These are phyloP conservation scores for Yarrowia osloensis DNA, from an alignment of 805 yeast genomes.

Conservation along the genomic window DNA sequence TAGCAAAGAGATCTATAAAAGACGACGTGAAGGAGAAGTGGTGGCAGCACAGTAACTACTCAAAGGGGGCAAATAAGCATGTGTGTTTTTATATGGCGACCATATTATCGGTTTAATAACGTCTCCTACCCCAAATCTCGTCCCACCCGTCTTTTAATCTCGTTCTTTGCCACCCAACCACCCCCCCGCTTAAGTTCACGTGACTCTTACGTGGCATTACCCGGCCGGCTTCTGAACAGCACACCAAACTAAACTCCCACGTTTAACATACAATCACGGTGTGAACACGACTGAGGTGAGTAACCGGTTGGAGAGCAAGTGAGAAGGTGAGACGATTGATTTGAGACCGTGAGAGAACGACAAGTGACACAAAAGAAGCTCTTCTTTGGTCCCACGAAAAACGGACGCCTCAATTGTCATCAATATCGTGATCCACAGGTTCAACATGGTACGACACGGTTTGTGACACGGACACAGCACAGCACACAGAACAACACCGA, in stretches of 20 bases:
- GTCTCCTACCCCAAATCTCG: neutral
- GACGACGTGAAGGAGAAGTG: too few species aligned
- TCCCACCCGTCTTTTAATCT: neutral
- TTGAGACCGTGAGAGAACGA: neutral
- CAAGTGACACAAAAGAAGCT: neutral
- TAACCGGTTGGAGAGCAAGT: neutral
- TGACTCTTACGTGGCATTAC: conserved; percentile 27
- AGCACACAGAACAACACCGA: neutral
- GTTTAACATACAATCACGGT: conserved; percentile 28
- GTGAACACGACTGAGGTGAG: conserved; percentile 30
- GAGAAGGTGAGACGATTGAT: neutral
- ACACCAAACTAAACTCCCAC: conserved; percentile 30
- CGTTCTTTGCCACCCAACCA: neutral
- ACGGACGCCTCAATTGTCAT: neutral
- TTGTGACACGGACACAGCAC: neutral
- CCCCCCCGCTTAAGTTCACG: neutral
- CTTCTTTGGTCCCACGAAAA: neutral
- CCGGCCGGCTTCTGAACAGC: conserved; percentile 31
- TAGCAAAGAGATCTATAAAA: too few species aligned
- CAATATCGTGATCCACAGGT: neutral
- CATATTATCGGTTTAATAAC: too few species aligned
- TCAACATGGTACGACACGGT: neutral
- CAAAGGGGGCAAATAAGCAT: too few species aligned
- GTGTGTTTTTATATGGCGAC: too few species aligned
- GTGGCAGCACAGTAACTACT: too few species aligned